phyloP scores from a whole-genome alignment of 2,329 filamentous ascomycete genomes.

The Saccharata proteae region DNA sequence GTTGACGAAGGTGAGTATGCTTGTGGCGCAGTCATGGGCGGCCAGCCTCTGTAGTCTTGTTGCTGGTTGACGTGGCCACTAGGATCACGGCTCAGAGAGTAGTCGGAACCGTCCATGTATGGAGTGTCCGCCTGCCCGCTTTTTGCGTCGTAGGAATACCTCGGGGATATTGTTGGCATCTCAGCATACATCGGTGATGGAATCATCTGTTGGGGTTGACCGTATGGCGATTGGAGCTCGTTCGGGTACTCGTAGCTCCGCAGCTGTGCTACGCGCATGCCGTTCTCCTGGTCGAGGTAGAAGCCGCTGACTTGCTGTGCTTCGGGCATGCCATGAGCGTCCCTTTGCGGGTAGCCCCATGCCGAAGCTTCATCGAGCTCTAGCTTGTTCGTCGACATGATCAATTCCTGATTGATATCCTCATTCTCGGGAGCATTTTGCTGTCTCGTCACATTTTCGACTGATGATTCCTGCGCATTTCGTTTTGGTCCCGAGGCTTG shows the following conservation, averaged over 20 bases:
- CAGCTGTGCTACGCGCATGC: too few species aligned
- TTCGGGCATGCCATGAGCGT: conserved; percentile 3
- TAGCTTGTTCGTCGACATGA: conserved; percentile 3
- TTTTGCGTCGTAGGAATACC: conserved; percentile 6
- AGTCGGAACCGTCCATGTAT: conserved; percentile 4
- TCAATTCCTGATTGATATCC: conserved; percentile 2
- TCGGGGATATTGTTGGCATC: too few species aligned
- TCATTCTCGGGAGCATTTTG: not conserved
- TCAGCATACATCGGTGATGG: conserved; percentile 6
- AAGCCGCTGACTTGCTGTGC: conserved; percentile 1
- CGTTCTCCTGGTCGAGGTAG: conserved; percentile 2
- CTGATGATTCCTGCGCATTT: conserved; percentile 3
- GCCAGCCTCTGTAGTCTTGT: too few species aligned
- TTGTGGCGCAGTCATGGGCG: too few species aligned
- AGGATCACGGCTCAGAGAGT: conserved; percentile 7
- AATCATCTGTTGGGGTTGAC: conserved; percentile 4
- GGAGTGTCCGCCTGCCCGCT: conserved; percentile 1
- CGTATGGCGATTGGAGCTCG: conserved; percentile 5
- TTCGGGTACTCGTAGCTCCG: too few species aligned
- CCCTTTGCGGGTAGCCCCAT: conserved; percentile 3
- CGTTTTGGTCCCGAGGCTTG: conserved; percentile 3
- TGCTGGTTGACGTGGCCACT: conserved; percentile 7
- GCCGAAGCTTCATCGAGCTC: conserved; percentile 3
- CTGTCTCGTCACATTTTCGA: conserved; percentile 2
- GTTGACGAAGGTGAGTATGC: conserved; percentile 4